These are phyloP conservation scores for Sugiyamaella chiloensis DNA, from an alignment of 805 yeast species.

Conservation along the genomic window DNA sequence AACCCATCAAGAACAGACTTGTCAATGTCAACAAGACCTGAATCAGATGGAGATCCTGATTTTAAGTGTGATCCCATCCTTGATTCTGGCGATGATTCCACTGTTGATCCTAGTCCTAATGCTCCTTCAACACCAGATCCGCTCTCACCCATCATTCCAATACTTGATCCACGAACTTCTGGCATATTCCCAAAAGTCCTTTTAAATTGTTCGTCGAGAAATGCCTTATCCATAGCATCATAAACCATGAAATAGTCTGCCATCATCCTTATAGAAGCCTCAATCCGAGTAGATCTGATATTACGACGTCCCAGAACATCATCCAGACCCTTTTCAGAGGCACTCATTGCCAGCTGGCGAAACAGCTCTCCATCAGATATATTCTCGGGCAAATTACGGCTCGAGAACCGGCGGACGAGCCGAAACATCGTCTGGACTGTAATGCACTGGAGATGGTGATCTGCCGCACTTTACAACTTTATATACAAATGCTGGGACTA, in stretches of 20 bases:
- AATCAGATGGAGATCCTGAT: not conserved
- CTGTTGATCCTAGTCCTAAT: too few species aligned
- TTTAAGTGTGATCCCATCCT: conserved; percentile 1
- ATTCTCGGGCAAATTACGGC: not conserved
- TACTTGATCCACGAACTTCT: too few species aligned
- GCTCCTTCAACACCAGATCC: too few species aligned
- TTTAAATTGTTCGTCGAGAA: conserved; percentile 18
- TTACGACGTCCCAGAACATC: conserved; percentile 27
- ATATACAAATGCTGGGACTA: conserved; percentile 31
- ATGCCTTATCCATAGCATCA: conserved; percentile 28
- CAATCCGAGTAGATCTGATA: conserved; percentile 28
- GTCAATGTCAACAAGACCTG: conserved; percentile 5
- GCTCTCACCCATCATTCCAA: too few species aligned
- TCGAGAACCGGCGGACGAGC: not conserved
- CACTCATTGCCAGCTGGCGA: not conserved
- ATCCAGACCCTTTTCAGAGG: conserved; percentile 15
- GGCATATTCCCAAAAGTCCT: conserved; percentile 15
- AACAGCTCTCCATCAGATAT: not conserved
- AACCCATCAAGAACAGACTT: conserved; percentile 7
- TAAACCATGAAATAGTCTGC: conserved; percentile 32
- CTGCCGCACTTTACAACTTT: not conserved
- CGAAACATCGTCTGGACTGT: not conserved
- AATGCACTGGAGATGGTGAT: not conserved
- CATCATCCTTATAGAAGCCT: conserved; percentile 31
- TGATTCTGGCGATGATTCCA: too few species aligned